Conservation (phyloP, 768 basidiomycete species). For the Pisolithus albus region DNA sequence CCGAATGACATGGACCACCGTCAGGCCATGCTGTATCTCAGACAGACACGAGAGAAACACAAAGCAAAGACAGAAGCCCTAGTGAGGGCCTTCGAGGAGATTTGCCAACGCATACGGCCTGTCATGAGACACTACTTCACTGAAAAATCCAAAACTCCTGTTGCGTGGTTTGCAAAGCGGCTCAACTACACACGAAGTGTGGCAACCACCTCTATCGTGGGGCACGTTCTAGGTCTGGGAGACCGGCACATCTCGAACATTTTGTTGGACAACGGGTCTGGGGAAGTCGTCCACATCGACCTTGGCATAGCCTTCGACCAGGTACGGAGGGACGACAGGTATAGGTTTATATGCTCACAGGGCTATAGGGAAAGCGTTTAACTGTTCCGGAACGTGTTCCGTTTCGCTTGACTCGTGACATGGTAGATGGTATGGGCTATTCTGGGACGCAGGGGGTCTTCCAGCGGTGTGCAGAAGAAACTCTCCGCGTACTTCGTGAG, state of each 20-base stretch:
- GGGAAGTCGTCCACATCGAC: slow-evolving; percentile 94
- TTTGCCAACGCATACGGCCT: slow-evolving; percentile 53
- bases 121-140: slow-evolving; percentile 95
- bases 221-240: slow-evolving; percentile 85
- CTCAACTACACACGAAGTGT: slow-evolving; percentile 88
- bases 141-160: slow-evolving; percentile 80
- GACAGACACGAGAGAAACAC: slow-evolving; percentile 26
- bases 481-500: slow-evolving; percentile 81
- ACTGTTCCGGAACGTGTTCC: slow-evolving; percentile 83
- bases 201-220: slow-evolving; percentile 90
- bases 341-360: background rate
- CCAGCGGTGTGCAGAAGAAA: slow-evolving; percentile 92
- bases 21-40: slow-evolving; percentile 27
- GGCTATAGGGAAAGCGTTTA: slow-evolving; percentile 66
- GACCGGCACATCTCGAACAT: slow-evolving; percentile 93
- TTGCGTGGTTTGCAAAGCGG: slow-evolving; percentile 88
- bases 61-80: slow-evolving; percentile 25
- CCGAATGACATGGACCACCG: slow-evolving; percentile 42
- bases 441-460: slow-evolving; percentile 91
- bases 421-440: slow-evolving; percentile 90
- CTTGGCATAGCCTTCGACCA: slow-evolving; percentile 96
- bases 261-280: slow-evolving; percentile 71
- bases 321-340: slow-evolving; percentile 32
- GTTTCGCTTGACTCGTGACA: slow-evolving; percentile 90
- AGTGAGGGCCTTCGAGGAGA: slow-evolving; percentile 30